These are phyloP conservation scores for Lactifluus hygrophoroides DNA, from an alignment of 768 basidiomycete species.

Conservation along the genomic window DNA sequence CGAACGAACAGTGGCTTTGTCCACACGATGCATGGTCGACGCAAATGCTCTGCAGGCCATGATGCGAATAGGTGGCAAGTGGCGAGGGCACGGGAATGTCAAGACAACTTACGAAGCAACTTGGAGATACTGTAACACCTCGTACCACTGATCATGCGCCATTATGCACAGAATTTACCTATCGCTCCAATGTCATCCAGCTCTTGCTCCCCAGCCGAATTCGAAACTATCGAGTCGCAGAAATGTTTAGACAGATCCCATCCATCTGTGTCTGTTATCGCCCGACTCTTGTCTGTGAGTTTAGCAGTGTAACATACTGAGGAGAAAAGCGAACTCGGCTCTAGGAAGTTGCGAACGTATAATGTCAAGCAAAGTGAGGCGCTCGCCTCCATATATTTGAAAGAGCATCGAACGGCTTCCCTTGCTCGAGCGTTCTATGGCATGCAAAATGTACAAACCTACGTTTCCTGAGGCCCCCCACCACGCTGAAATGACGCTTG, in stretches of 20 bases:
- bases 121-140: too few species aligned
- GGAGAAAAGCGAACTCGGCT: slow-evolving; percentile 1
- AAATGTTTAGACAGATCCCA: slow-evolving; percentile 2
- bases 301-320: slow-evolving; percentile 5
- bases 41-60: too few species aligned
- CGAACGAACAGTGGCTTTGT: too few species aligned
- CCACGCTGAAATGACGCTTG: background rate
- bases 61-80: too few species aligned
- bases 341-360: background rate
- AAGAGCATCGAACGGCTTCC: background rate
- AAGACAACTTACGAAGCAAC: too few species aligned
- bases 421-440: background rate
- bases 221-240: background rate
- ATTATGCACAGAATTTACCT: background rate
- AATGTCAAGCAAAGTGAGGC: background rate
- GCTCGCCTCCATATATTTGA: background rate
- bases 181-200: background rate
- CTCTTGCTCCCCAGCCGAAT: too few species aligned
- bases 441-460: background rate
- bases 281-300: background rate
- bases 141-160: background rate
- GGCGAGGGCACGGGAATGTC: too few species aligned
- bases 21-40: too few species aligned
- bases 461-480: background rate
- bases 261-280: slow-evolving; percentile 1